Evolutionary conservation across 2,329 filamentous ascomycete genomes (phyloP).

Genomic region (Fusarium agapanthi): DNA sequence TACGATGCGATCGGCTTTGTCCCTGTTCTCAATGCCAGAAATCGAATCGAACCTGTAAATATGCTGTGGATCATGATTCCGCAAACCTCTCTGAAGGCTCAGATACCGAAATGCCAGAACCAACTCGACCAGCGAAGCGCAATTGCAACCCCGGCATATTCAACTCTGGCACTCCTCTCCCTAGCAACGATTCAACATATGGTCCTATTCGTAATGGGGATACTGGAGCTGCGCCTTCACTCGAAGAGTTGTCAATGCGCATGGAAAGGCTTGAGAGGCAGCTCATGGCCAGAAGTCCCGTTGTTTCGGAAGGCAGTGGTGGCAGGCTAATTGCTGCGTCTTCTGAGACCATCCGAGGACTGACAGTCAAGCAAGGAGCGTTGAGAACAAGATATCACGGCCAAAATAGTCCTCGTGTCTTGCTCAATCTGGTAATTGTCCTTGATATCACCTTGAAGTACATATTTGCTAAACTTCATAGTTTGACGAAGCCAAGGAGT

Average conservation of each 20-base stretch:
- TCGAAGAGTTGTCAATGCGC: slow-evolving; percentile 59
- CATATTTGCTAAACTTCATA: slow-evolving; percentile 38
- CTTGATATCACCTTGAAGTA: neutral
- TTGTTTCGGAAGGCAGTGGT: slow-evolving; percentile 48
- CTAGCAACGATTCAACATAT: slow-evolving; percentile 38
- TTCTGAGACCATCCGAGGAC: slow-evolving; percentile 57
- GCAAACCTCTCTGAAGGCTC: slow-evolving; percentile 60
- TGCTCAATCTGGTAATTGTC: slow-evolving; percentile 61
- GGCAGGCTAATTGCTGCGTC: slow-evolving; percentile 48
- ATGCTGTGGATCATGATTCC: slow-evolving; percentile 59
- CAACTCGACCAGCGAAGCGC: slow-evolving; percentile 51
- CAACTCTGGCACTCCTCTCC: slow-evolving; percentile 27
- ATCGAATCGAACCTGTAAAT: slow-evolving; percentile 62
- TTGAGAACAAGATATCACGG: slow-evolving; percentile 61
- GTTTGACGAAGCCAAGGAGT: slow-evolving; percentile 64
- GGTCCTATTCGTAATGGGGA: slow-evolving; percentile 47
- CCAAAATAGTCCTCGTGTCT: slow-evolving; percentile 61
- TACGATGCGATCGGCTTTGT: slow-evolving; percentile 63
- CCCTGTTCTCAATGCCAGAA: slow-evolving; percentile 68
- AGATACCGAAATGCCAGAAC: slow-evolving; percentile 50
- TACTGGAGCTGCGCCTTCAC: slow-evolving; percentile 43
- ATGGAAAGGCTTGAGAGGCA: slow-evolving; percentile 65
- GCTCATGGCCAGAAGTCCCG: slow-evolving; percentile 54
- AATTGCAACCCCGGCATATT: slow-evolving; percentile 44
- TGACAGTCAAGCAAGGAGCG: slow-evolving; percentile 59